Evolutionary conservation across 2,329 filamentous ascomycete species (phyloP).

Genomic region (Monosporascus ibericus): DNA sequence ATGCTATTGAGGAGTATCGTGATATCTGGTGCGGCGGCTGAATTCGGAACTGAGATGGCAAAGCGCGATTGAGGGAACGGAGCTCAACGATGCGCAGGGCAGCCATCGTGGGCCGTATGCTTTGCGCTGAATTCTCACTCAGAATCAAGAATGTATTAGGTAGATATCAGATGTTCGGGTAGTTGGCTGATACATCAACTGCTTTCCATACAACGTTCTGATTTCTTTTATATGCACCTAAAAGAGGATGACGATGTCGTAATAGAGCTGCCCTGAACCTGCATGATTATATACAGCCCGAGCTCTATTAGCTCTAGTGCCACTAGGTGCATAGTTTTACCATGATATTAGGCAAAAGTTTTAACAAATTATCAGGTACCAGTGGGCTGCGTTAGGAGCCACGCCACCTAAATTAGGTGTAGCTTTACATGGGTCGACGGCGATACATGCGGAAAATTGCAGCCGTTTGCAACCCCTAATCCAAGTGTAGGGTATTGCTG

Average conservation of each 20-base stretch:
- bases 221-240: too few species aligned
- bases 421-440: too few species aligned
- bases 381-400: too few species aligned
- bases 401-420: too few species aligned
- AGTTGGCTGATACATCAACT: too few species aligned
- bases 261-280: not conserved
- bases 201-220: too few species aligned
- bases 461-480: too few species aligned
- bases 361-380: too few species aligned
- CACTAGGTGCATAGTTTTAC: too few species aligned
- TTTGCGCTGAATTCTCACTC: slow-evolving; percentile 2
- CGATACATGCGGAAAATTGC: too few species aligned
- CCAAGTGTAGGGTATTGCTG: too few species aligned
- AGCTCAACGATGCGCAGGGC: slow-evolving; percentile 10
- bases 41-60: slow-evolving; percentile 11
- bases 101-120: slow-evolving; percentile 10
- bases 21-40: slow-evolving; percentile 3
- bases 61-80: slow-evolving; percentile 9
- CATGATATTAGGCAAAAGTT: too few species aligned
- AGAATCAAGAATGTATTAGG: not conserved
- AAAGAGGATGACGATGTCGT: not conserved
- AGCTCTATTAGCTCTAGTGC: not conserved
- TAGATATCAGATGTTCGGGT: not conserved
- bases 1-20: slow-evolving; percentile 3
- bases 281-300: not conserved